Evolutionary conservation across 352 stramenopile species (phyloP), one percentile per base, ranked within the genome.

Genomic region (Globisporangium megalacanthum): DNA sequence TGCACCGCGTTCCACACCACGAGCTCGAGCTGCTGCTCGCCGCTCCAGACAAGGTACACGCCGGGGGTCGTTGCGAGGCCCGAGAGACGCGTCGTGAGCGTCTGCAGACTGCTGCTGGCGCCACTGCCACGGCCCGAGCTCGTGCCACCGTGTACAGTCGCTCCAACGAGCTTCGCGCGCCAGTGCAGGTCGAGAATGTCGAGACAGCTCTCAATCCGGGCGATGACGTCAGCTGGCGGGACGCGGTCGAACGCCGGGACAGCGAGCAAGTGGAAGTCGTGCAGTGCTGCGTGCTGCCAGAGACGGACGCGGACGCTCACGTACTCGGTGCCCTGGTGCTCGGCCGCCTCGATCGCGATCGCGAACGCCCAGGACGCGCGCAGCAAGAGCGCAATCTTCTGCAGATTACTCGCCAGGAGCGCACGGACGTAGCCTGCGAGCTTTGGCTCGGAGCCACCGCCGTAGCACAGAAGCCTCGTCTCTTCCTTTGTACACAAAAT

Each of bases 381-480:
- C 77, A 88, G 82, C 75, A 88, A 77, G 49, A 71, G 68, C 48
- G 75, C 75, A 35, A 85, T 75, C 52, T 75, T 80, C 64, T 88
- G 75, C 54, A 88, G 29, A 51, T 84, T 88, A 58, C 73, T 85
- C 29, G 75, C 77, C 9, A 85, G 59, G 36, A 86, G 62, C 3
- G 73, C 73, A 37, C 77, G 73, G 19, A 84, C 69, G 41, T 75
- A 87, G 17, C 68, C 65, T 4, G 77, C 77, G 3, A 87, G 62
- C 50, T 69, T 69, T 46, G 69, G 62, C 36, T 81, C 74, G 11
- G 74, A 73, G 61, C 72, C 78, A 15, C 74, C 74, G 13, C 72
- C 61, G 19, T 87, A 87, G 58, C 65, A 75, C 0, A 62, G 42
- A 35, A 83, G 55, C 48, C 81, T 80, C 17, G 77, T 88, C 53